phyloP scores from a whole-genome alignment of 2,329 filamentous ascomycete genomes.

The Apiospora malaysiana region DNA sequence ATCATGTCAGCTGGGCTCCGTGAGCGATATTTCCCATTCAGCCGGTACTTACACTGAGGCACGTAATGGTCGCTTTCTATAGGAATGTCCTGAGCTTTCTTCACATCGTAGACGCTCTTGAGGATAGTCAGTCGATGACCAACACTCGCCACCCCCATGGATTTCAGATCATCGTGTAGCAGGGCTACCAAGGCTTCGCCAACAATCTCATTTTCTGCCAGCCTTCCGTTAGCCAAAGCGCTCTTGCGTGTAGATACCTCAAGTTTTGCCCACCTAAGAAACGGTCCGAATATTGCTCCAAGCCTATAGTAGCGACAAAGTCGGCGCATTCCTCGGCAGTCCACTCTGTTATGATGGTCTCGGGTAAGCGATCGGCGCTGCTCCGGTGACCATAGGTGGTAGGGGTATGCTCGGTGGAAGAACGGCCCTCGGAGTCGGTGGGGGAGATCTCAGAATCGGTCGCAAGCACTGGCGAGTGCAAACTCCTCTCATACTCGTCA shows the following conservation, averaged over 20 bases:
- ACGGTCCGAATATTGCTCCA: conserved; percentile 80
- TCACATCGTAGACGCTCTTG: conserved; percentile 95
- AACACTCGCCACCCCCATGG: conserved; percentile 91
- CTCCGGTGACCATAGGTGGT: conserved; percentile 75
- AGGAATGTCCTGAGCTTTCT: conserved; percentile 89
- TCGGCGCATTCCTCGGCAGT: conserved; percentile 87
- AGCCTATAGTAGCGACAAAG: conserved; percentile 79
- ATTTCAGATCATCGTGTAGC: conserved; percentile 91
- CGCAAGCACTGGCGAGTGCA: conserved; percentile 68
- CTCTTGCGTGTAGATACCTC: neutral
- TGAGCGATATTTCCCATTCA: neutral
- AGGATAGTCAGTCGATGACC: conserved; percentile 94
- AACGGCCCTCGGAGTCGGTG: conserved; percentile 74
- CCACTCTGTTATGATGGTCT: conserved; percentile 81
- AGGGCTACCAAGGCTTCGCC: conserved; percentile 89
- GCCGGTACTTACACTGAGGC: conserved; percentile 76
- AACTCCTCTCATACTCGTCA: conserved; percentile 81
- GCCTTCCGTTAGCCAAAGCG: conserved; percentile 19
- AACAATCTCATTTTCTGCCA: conserved; percentile 86
- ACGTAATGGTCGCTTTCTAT: conserved; percentile 94
- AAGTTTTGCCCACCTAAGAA: conserved; percentile 74
- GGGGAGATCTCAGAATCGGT: conserved; percentile 72
- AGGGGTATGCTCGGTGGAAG: conserved; percentile 75
- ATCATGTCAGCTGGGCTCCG: neutral
- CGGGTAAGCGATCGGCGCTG: conserved; percentile 70